Evolutionary conservation across 345 rosid genomes (phyloP).

Genomic region (Corymbia maculata): DNA sequence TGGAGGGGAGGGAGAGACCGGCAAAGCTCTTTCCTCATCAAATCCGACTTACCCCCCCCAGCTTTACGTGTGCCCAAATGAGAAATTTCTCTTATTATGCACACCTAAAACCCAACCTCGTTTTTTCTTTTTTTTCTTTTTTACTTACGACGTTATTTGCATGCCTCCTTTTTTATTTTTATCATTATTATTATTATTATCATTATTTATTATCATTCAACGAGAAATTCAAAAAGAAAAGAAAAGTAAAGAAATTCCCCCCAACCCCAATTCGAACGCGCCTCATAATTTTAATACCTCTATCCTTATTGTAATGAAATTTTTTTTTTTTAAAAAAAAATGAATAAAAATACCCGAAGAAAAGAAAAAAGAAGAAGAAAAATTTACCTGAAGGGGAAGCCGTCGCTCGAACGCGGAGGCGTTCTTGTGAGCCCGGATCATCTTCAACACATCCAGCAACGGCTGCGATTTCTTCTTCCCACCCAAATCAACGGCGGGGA

Average conservation of each 20-base stretch:
- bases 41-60: background rate
- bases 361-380: background rate
- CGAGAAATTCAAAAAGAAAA: background rate
- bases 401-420: slow-evolving; percentile 49
- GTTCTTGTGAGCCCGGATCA: slow-evolving; percentile 48
- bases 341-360: background rate
- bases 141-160: background rate
- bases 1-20: background rate
- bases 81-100: background rate
- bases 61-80: background rate
- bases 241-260: background rate
- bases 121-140: background rate
- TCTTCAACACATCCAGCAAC: slow-evolving; percentile 30
- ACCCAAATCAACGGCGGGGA: slow-evolving; percentile 4
- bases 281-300: background rate
- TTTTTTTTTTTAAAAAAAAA: too few relatives aligned
- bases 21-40: background rate
- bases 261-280: background rate
- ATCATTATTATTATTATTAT: background rate
- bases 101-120: background rate
- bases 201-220: background rate
- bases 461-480: slow-evolving; percentile 38
- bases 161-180: background rate
- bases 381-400: slow-evolving; percentile 43
- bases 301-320: background rate